These are phyloP conservation scores for Chloropicon primus DNA, from an alignment of 139 green algal species.

Conservation along the genomic window DNA sequence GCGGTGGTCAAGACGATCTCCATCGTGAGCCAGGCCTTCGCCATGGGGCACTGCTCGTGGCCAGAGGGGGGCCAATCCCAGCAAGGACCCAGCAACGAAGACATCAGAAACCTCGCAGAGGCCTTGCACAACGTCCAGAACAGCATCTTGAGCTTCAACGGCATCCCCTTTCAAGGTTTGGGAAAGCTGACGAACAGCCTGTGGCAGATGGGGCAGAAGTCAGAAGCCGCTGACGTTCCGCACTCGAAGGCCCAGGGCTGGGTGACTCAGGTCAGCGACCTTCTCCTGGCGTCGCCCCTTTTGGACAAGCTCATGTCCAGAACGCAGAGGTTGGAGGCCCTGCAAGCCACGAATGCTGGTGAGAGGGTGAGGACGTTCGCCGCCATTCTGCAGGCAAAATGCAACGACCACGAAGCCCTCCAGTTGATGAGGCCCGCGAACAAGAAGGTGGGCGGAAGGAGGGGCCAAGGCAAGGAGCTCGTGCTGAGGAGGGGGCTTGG, in stretches of 20 bases:
- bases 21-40: neutral
- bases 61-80: neutral
- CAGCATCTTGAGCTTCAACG: neutral
- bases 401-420: neutral
- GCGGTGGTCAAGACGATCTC: neutral
- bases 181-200: neutral
- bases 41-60: neutral
- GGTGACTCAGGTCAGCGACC: neutral
- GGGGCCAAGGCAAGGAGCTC: neutral
- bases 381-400: neutral
- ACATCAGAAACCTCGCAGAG: neutral
- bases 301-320: neutral
- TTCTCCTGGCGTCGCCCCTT: neutral
- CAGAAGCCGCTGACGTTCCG: neutral
- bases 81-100: neutral
- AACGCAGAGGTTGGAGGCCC: neutral
- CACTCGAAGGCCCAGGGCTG: neutral
- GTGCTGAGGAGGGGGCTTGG: neutral
- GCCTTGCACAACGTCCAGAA: neutral
- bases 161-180: neutral
- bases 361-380: neutral
- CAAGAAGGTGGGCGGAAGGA: neutral
- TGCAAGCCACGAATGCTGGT: neutral
- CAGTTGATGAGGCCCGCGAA: neutral
- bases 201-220: neutral